Evolutionary conservation across 2,329 filamentous ascomycete species (phyloP).

Genomic region (Gaeumannomyces tritici): DNA sequence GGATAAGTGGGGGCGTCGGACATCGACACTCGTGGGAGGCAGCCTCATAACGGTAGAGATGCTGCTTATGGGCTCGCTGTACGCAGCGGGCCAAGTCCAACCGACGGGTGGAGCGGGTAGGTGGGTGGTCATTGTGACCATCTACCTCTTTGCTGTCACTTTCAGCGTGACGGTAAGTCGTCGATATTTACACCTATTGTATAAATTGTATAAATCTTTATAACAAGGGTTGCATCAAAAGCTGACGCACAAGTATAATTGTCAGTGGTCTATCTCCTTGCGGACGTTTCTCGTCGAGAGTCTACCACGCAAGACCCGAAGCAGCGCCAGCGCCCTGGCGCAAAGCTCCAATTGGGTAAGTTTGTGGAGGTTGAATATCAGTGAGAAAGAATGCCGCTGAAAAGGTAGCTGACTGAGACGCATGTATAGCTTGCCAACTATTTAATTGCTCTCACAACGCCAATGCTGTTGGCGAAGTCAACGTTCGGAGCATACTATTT

Average conservation of each 20-base stretch:
- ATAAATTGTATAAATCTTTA: no score
- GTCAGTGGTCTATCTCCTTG: constrained; percentile 39
- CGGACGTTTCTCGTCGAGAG: constrained; percentile 47
- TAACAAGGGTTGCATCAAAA: no score
- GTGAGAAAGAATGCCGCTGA: no score
- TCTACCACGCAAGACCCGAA: constrained; percentile 42
- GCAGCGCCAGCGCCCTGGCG: constrained; percentile 42
- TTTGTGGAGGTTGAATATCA: neutral
- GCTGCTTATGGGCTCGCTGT: constrained; percentile 42
- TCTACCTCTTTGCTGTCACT: constrained; percentile 37
- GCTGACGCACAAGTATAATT: no score
- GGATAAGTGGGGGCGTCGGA: constrained; percentile 46
- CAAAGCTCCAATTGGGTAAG: constrained; percentile 42
- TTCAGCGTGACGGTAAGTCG: constrained; percentile 25
- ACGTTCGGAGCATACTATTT: constrained; percentile 34
- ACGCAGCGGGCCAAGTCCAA: constrained; percentile 30
- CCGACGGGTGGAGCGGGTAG: constrained; percentile 25
- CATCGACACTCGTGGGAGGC: constrained; percentile 42
- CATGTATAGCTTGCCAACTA: constrained; percentile 28
- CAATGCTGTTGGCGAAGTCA: constrained; percentile 26
- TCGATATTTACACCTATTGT: no score
- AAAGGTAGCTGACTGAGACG: neutral
- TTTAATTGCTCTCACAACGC: constrained; percentile 33
- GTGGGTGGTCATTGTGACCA: constrained; percentile 40
- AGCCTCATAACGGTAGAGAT: constrained; percentile 38